These are phyloP conservation scores for Verticillium nubilum DNA, from an alignment of 2,329 filamentous ascomycete genomes.

Conservation along the genomic window DNA sequence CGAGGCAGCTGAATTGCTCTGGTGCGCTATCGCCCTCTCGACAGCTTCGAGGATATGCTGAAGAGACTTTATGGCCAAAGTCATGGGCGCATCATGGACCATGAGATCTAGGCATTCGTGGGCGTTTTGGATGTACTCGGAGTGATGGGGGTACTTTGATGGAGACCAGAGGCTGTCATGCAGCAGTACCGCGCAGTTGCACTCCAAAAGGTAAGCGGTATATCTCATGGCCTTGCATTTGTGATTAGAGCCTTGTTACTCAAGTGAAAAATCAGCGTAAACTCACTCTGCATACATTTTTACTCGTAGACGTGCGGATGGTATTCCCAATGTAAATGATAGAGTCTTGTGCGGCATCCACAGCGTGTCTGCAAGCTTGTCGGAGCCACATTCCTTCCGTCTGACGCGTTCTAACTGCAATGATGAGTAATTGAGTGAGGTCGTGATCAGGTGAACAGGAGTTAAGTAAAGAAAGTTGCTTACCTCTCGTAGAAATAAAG, in stretches of 20 bases:
- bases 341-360: slow-evolving; percentile 22
- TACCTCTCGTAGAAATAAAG: slow-evolving; percentile 22
- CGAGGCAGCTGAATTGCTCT: slow-evolving; percentile 4
- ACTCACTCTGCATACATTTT: background rate
- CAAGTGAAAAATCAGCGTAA: no score
- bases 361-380: slow-evolving; percentile 21
- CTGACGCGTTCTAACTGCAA: slow-evolving; percentile 1
- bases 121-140: no score
- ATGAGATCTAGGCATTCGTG: no score
- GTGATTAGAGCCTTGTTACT: no score
- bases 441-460: no score
- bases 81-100: slow-evolving; percentile 20
- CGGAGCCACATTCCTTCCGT: slow-evolving; percentile 21
- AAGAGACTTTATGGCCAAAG: slow-evolving; percentile 17
- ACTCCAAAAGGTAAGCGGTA: slow-evolving; percentile 22
- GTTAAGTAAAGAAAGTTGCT: no score
- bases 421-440: no score
- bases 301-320: slow-evolving; percentile 4
- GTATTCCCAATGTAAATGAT: slow-evolving; percentile 13
- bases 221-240: slow-evolving; percentile 5
- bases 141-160: slow-evolving; percentile 16
- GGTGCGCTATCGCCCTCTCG: slow-evolving; percentile 15
- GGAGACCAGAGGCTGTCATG: slow-evolving; percentile 22
- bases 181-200: slow-evolving; percentile 20
- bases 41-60: slow-evolving; percentile 15